Conservation (phyloP, 2,329 filamentous ascomycete genomes). For the Periconia sp. region DNA sequence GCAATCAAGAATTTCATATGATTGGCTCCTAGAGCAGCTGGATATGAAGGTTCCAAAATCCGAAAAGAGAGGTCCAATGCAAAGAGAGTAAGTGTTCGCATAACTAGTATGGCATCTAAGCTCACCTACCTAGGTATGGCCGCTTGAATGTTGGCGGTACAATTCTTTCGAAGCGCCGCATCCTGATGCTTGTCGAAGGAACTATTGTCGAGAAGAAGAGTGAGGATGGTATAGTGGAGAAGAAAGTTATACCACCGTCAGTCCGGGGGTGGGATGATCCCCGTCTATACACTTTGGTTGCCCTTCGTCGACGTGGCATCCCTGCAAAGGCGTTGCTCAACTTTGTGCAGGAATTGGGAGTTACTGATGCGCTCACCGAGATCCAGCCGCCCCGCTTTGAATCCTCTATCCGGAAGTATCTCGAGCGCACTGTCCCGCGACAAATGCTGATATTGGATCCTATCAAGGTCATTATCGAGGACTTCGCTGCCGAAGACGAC, state of each 20-base stretch:
- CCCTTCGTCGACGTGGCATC: conserved; percentile 80
- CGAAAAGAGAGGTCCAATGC: conserved; percentile 72
- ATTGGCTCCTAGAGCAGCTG: conserved; percentile 83
- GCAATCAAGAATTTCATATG: conserved; percentile 83
- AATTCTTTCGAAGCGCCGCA: conserved; percentile 84
- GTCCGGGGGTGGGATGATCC: conserved; percentile 93
- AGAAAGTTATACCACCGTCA: conserved; percentile 52
- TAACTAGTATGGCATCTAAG: conserved; percentile 5
- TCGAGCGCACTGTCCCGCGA: conserved; percentile 86
- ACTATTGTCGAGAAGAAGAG: conserved; percentile 53
- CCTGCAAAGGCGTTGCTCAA: conserved; percentile 87
- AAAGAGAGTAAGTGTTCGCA: conserved; percentile 72
- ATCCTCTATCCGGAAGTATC: conserved; percentile 80
- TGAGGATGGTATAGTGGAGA: conserved; percentile 49
- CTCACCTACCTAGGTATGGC: conserved; percentile 56
- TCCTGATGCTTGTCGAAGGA: conserved; percentile 79
- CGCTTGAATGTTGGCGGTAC: conserved; percentile 83
- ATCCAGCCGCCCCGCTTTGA: conserved; percentile 87
- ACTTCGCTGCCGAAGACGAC: conserved; percentile 71
- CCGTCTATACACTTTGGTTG: conserved; percentile 85
- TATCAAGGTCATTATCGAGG: conserved; percentile 80
- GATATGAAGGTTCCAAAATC: conserved; percentile 75
- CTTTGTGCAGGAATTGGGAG: conserved; percentile 89
- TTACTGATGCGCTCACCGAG: conserved; percentile 79
- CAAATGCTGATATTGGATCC: conserved; percentile 91